Conservation (phyloP, 305 asterid species). For the Fraxinus baroniana region DNA sequence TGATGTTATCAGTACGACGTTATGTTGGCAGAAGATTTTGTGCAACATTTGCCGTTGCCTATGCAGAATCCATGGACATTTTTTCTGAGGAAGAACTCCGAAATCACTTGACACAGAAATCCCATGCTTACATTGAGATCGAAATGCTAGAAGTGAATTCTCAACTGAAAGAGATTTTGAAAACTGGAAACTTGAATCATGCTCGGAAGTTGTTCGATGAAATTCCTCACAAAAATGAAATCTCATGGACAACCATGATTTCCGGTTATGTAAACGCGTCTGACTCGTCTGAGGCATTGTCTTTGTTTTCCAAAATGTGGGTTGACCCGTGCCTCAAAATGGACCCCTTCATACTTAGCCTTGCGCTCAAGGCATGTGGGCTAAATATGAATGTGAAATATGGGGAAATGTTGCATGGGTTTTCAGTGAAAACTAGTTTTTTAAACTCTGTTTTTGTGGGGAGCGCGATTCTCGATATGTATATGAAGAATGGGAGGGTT, state of each 20-base stretch:
- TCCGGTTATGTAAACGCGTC: constrained; percentile 66
- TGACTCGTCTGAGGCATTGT: constrained; percentile 62
- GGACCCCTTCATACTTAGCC: constrained; percentile 39
- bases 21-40: constrained; percentile 34
- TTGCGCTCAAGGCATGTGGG: constrained; percentile 79
- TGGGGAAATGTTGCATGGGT: constrained; percentile 66
- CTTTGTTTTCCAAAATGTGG: constrained; percentile 62
- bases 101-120: constrained; percentile 10
- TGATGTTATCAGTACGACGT: constrained; percentile 38
- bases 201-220: constrained; percentile 73
- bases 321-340: constrained; percentile 29
- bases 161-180: constrained; percentile 44
- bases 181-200: constrained; percentile 44
- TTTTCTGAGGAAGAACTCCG: constrained; percentile 25
- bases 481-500: constrained; percentile 67
- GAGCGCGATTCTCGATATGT: constrained; percentile 78
- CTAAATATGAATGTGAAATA: constrained; percentile 32
- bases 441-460: constrained; percentile 75
- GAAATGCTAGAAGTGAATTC: constrained; percentile 50
- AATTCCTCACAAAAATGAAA: constrained; percentile 65
- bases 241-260: constrained; percentile 78
- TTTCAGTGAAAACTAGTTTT: constrained; percentile 51
- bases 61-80: constrained; percentile 30
- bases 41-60: constrained; percentile 40
- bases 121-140: constrained; percentile 26